Evolutionary conservation across 1,284 basidiomycete species (phyloP), one percentile per base, ranked within the genome.

Genomic region (Ganoderma resinaceum): DNA sequence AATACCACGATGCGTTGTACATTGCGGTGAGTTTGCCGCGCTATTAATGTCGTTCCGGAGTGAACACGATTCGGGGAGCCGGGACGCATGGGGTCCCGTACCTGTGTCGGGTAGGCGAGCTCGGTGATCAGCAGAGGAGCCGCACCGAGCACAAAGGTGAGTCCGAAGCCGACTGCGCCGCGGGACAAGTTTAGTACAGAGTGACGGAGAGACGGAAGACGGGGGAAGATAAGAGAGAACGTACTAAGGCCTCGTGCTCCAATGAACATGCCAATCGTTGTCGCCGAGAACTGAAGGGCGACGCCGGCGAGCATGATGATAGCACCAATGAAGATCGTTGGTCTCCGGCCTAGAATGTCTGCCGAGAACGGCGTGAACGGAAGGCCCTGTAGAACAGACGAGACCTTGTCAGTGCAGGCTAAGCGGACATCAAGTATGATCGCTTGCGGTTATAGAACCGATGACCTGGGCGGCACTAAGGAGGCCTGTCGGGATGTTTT

Each of bases 91-190:
- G 63, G 6, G 35, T 23, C 37, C 61, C 82, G 69, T 70, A 88
- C 87, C 75, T 91, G 90, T 12, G 90, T 91, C 31, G 90, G 92
- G 80, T 92, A 92, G 7, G 91, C 86, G 12, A 93, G 79, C 79
- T 93, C 92, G 53, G 89, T 87, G 65, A 92, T 85, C 40, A 92
- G 81, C 55, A 91, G 79, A 2, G 91, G 91, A 0, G 87, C 86
- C 11, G 89, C 86, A 72, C 88, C 91, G 57, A 85, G 79, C 63
- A 86, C 87, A 74, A 91, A 88, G 2, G 86, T 82, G 23, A 91
- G 82, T n/a, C 90, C 90, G 71, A 89, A 82, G 1, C 90, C 90
- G 69, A 91, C 90, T 91, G 62, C 38, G 57, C 71, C 33, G 55
- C 23, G 59, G 29, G 29, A 57, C 29, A 8, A 40, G 46, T 43